phyloP scores from a whole-genome alignment of 176 grass and related monocot species.

The Oryza longistaminata region DNA sequence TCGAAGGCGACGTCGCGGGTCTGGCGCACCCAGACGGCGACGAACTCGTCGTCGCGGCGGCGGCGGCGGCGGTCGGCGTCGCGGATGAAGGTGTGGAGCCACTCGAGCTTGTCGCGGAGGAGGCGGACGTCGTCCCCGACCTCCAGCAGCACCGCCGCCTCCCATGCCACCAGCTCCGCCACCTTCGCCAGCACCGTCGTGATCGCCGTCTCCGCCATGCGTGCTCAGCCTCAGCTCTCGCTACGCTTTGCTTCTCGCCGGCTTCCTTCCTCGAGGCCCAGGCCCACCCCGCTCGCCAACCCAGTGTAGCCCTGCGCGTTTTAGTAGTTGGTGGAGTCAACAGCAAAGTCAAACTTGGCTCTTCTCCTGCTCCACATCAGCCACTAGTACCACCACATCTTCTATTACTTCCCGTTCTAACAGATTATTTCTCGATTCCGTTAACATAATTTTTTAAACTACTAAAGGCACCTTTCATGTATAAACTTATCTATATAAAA shows the following conservation, averaged over 20 bases:
- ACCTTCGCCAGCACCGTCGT: constrained; percentile 54
- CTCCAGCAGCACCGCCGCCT: constrained; percentile 48
- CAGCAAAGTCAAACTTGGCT: not conserved
- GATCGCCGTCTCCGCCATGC: constrained; percentile 60
- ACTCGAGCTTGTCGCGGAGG: constrained; percentile 67
- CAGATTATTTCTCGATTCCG: too few relatives aligned
- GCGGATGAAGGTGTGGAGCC: constrained; percentile 68
- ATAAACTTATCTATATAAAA: too few relatives aligned
- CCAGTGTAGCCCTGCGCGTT: too few relatives aligned
- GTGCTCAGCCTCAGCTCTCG: too few relatives aligned
- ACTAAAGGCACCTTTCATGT: too few relatives aligned
- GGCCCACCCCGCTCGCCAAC: too few relatives aligned
- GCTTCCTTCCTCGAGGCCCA: too few relatives aligned
- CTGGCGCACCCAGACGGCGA: constrained; percentile 65
- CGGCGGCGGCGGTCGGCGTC: constrained; percentile 59
- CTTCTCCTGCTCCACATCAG: too few relatives aligned
- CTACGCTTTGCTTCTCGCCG: too few relatives aligned
- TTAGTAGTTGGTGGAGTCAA: not conserved
- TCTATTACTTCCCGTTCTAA: too few relatives aligned
- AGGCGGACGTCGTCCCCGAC: constrained; percentile 51
- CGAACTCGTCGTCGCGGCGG: constrained; percentile 49
- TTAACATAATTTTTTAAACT: too few relatives aligned
- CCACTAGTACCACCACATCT: too few relatives aligned
- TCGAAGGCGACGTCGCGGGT: constrained; percentile 66
- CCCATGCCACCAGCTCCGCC: constrained; percentile 55